Evolutionary conservation across 176 grass and related monocot genomes (phyloP), one percentile per base, ranked within the genome.

Genomic region (Otatea glauca): DNA sequence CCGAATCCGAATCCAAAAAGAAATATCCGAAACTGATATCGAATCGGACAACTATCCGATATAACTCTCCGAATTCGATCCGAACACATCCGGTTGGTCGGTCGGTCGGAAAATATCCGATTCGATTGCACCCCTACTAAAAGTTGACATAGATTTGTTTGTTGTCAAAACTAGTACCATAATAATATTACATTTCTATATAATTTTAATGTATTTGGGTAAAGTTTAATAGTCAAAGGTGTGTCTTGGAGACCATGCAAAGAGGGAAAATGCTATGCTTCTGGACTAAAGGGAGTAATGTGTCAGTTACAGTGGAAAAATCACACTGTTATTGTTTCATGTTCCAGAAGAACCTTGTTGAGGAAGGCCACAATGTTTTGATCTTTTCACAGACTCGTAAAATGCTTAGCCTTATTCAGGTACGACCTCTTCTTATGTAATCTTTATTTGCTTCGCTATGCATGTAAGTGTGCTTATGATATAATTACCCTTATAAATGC

Each of bases 331-430:
- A 13, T 34, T 24, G 15, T 84, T 27, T 80, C 71, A 66, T 84
- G 76, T 74, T 87, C 76, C 88, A 95, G 96, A 70, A 76, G 60
- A 90, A 95, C 68, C 88, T 98, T 78, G 24, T 95, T 81, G 58
- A 83, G 79, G 91, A 95, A 72, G 96, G 93, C 9, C 93, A 98
- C 72, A 39, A 85, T 68, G 80, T 94, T 27, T 77, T 98, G 53
- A 93, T 98, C 44, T 95, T 98, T 84, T 98, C 96, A 0, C 89
- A 93, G 23, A 93, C 89, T 71, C 81, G 87, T 48, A 93, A 93
- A 92, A 98, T 98, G 96, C 76, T 98, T 47, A 90, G 92, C 81
- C 77, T 93, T 74, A 90, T 98, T 85, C 93, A 98, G 91, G 93
- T 92, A 34, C 7, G 50, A 64, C 16, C 80, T 88, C 56, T 68